A percentile compares a stretch with the other conserved stretches of the same genome.
These are phyloP conservation scores for Apiospora rasikravindrae DNA, from an alignment of 2,329 filamentous ascomycete species.

Conservation along the genomic window DNA sequence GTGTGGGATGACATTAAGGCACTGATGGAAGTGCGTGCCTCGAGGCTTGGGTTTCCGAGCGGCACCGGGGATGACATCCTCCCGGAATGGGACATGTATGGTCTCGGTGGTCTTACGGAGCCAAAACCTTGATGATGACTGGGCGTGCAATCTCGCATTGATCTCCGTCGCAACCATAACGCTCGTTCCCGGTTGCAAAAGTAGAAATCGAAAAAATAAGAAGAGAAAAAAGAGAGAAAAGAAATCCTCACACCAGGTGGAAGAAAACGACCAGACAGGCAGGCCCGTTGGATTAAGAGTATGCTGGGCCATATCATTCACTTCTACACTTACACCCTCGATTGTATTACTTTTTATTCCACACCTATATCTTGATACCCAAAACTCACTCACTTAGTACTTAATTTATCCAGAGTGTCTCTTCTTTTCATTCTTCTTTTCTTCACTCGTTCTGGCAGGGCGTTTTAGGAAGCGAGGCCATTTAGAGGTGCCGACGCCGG, in stretches of 20 bases:
- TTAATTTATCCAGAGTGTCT: not conserved
- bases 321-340: not conserved
- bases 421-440: not conserved
- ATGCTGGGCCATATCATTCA: not conserved
- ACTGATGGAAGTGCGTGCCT: constrained; percentile 20
- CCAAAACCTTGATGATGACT: constrained; percentile 26
- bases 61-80: constrained; percentile 17
- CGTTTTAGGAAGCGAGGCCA: not conserved
- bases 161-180: not conserved
- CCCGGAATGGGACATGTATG: constrained; percentile 53
- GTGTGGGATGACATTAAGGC: constrained; percentile 23
- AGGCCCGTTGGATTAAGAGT: constrained; percentile 3
- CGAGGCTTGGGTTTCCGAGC: constrained; percentile 7
- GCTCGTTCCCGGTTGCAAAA: not conserved
- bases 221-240: not conserved
- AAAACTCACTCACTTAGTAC: not conserved
- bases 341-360: not conserved
- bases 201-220: not conserved
- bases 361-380: constrained; percentile 1
- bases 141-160: not conserved
- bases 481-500: not conserved
- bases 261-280: not conserved
- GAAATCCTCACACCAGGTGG: not conserved
- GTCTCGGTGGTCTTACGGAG: constrained; percentile 50
- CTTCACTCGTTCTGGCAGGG: not conserved